Conservation (phyloP, 208 protist genomes). For the Endotrypanum monterogeii region DNA sequence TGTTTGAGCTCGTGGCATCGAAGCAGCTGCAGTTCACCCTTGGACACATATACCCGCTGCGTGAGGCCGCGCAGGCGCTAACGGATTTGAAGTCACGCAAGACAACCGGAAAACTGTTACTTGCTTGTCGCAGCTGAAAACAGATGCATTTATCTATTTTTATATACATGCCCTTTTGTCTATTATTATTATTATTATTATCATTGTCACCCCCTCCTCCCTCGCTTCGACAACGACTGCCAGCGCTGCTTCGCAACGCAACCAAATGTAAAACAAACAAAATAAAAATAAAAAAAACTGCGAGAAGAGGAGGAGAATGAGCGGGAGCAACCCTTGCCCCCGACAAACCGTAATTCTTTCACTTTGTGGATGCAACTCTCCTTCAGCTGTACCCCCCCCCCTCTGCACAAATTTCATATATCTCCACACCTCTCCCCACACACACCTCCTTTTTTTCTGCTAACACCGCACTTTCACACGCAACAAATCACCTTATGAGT, state of each 20-base stretch:
- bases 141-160: too few relatives aligned
- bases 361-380: not conserved
- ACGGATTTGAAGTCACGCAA: slow-evolving; percentile 44
- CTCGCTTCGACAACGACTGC: not conserved
- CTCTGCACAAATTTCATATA: too few relatives aligned
- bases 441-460: too few relatives aligned
- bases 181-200: not conserved
- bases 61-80: slow-evolving; percentile 63
- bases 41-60: slow-evolving; percentile 49
- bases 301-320: too few relatives aligned
- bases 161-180: too few relatives aligned
- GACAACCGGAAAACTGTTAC: slow-evolving; percentile 58
- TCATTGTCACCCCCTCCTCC: not conserved
- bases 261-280: too few relatives aligned
- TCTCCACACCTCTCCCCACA: not conserved
- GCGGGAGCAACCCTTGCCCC: not conserved
- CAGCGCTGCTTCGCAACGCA: too few relatives aligned
- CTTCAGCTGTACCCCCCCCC: not conserved
- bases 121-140: slow-evolving; percentile 27
- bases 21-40: slow-evolving; percentile 56
- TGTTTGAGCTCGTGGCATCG: slow-evolving; percentile 63
- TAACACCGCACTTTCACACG: too few relatives aligned
- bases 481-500: not conserved
- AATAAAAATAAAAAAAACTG: too few relatives aligned
- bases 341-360: not conserved